Base-by-base conservation (phyloP, 176 grass and related monocot species). In the Zoysia japonica region DNA sequence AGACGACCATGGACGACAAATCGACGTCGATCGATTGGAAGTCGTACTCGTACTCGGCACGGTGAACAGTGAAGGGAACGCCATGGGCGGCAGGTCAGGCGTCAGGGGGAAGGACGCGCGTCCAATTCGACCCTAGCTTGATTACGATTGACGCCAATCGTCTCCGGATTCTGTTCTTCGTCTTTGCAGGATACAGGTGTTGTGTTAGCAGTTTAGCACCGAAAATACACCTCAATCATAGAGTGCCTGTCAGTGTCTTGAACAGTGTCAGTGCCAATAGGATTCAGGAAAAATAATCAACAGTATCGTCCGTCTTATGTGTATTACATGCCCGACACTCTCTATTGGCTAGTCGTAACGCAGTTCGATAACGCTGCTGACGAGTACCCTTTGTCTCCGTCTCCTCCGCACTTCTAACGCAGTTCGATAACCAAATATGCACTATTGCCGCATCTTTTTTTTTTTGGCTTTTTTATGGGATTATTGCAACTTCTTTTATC, bases 331-430 rank as follows among this genome's bases (percentile, higher is more conserved):
- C 78, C 61, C 62, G 71, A 61, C 78, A 52, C 65, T 12, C 52
- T 36, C 36, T 8, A 81, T 81, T 70, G 78, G 65, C 4, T 61
- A 15, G 52, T 28, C 28, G 28, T 51, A 37, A 37, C 63, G 47
- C 47, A 46, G 77, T 15, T 55, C 19, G 16, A 46, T 20, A 72
- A 54, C 72, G 48, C n/a, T 66, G 61, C 0, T 64, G 78, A 71
- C 46, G 47, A 77, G 45, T 8, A 61, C 69, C 38, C 83, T 88
- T 83, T 79, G 75, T 83, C 61, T 79, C 38, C 76, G 67, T 78
- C 76, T 53, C 37, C 76, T 20, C n/a, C 11, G 3, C 36, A 4
- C 28, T 37, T 61, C 1, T 11, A 38, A 55, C 7, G 47, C 64
- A n/a, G n/a, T n/a, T n/a, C n/a, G n/a, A n/a, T n/a, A 39, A 35